A percentile compares a stretch with the other conserved stretches of the same genome.
Evolutionary conservation across 2,329 filamentous ascomycete genomes (phyloP).

Genomic region (Ophiostoma perfectum): DNA sequence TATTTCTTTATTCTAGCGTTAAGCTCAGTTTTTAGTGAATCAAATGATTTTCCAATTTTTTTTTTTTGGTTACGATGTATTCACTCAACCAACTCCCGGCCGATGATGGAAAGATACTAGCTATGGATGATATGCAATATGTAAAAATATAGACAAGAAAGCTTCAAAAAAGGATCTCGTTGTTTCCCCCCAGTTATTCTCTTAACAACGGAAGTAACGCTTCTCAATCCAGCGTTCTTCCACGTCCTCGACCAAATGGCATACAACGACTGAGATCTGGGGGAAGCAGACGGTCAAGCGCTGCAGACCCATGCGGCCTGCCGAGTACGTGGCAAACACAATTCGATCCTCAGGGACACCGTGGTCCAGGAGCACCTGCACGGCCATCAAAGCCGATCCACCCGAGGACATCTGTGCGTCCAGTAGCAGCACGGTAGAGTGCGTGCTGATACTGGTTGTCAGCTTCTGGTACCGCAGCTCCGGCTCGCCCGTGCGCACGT

Average conservation of each 20-base stretch:
- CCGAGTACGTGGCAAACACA: slow-evolving; percentile 88
- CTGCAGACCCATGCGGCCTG: slow-evolving; percentile 76
- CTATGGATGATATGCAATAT: not conserved
- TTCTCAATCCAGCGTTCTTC: slow-evolving; percentile 87
- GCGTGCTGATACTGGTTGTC: slow-evolving; percentile 63
- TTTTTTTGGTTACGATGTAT: not conserved
- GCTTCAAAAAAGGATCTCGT: not conserved
- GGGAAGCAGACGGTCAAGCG: slow-evolving; percentile 85
- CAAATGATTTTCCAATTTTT: not conserved
- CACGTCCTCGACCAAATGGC: slow-evolving; percentile 71
- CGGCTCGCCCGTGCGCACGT: slow-evolving; percentile 77
- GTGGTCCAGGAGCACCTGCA: slow-evolving; percentile 91
- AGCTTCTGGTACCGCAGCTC: slow-evolving; percentile 87
- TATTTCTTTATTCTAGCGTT: not conserved
- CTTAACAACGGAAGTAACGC: slow-evolving; percentile 79
- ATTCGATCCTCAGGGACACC: slow-evolving; percentile 80
- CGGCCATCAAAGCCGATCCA: slow-evolving; percentile 82
- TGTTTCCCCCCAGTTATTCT: not conserved
- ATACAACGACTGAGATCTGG: slow-evolving; percentile 78
- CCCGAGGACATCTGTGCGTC: slow-evolving; percentile 95
- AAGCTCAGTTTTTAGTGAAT: not conserved
- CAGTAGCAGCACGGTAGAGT: slow-evolving; percentile 72
- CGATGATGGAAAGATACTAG: not conserved
- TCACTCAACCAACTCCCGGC: not conserved
- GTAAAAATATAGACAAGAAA: not conserved